These are phyloP conservation scores for Chaetomiaceae sp. DNA, from an alignment of 2,329 filamentous ascomycete genomes.

Conservation along the genomic window DNA sequence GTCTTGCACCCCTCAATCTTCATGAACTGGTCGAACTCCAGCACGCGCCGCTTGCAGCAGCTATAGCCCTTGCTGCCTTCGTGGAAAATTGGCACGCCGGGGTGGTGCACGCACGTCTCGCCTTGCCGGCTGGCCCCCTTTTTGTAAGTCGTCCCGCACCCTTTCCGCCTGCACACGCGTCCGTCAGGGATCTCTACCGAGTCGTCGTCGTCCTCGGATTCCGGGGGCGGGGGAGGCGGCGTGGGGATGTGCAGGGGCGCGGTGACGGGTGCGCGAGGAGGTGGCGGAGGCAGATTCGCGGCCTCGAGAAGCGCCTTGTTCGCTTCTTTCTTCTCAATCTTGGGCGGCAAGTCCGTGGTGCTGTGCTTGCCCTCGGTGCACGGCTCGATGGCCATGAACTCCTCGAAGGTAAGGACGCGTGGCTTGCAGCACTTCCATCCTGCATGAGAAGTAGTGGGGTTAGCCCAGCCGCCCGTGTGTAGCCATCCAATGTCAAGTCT, in stretches of 20 bases:
- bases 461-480: conserved; percentile 12
- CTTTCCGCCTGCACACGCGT: conserved; percentile 69
- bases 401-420: conserved; percentile 92
- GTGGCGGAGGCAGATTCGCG: conserved; percentile 42
- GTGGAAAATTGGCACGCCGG: conserved; percentile 88
- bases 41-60: conserved; percentile 89
- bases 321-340: conserved; percentile 52
- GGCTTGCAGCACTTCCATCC: conserved; percentile 99
- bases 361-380: conserved; percentile 93
- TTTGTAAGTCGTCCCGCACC: conserved; percentile 63
- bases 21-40: conserved; percentile 98
- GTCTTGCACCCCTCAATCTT: conserved; percentile 87
- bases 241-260: conserved; percentile 41
- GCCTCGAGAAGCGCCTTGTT: conserved; percentile 37
- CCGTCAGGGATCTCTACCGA: conserved; percentile 65
- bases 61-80: conserved; percentile 97
- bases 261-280: conserved; percentile 35
- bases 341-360: conserved; percentile 66
- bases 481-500: too few relatives aligned
- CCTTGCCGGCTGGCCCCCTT: conserved; percentile 54
- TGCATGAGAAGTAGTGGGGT: conserved; percentile 32
- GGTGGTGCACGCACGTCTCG: conserved; percentile 83
- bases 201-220: conserved; percentile 84
- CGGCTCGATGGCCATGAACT: conserved; percentile 87
- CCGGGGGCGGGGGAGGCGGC: conserved; percentile 57